Conservation (phyloP, 208 protist genomes). For the Trypanosoma theileri region DNA sequence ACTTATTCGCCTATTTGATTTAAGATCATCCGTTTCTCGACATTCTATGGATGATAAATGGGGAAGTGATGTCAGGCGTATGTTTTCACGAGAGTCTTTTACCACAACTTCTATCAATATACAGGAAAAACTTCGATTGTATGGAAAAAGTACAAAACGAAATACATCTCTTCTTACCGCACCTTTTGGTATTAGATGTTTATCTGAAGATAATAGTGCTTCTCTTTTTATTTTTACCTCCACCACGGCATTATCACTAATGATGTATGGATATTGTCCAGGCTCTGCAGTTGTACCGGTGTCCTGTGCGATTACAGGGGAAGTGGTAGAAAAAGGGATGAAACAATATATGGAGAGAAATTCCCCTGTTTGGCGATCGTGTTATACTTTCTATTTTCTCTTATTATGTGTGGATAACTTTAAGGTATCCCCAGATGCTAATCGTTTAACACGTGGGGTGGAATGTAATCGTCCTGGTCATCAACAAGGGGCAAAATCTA, state of each 20-base stretch:
- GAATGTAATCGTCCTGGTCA: conserved; percentile 27
- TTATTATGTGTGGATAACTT: conserved; percentile 26
- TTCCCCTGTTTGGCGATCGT: conserved; percentile 20
- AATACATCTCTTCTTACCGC: background rate
- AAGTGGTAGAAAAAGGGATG: conserved; percentile 15
- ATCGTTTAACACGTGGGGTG: conserved; percentile 22
- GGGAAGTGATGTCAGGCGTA: background rate
- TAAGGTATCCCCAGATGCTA: conserved; percentile 24
- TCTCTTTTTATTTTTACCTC: conserved; percentile 26
- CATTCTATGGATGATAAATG: background rate
- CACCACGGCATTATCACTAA: conserved; percentile 13
- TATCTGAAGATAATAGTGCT: conserved; percentile 1
- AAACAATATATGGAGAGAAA: conserved; percentile 16
- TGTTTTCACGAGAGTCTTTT: background rate
- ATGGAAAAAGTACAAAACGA: background rate
- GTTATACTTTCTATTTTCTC: conserved; percentile 23
- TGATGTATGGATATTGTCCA: conserved; percentile 22
- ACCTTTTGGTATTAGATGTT: conserved; percentile 17
- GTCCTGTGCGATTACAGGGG: conserved; percentile 15
- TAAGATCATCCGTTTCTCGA: background rate
- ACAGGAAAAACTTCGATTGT: background rate
- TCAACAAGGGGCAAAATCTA: conserved; percentile 27
- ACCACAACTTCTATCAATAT: background rate
- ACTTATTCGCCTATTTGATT: background rate
- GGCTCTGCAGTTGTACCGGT: conserved; percentile 22